A percentile compares a stretch with the other conserved stretches of the same genome.
Conservation (phyloP, 768 basidiomycete species). For the Hericium rajendrae region DNA sequence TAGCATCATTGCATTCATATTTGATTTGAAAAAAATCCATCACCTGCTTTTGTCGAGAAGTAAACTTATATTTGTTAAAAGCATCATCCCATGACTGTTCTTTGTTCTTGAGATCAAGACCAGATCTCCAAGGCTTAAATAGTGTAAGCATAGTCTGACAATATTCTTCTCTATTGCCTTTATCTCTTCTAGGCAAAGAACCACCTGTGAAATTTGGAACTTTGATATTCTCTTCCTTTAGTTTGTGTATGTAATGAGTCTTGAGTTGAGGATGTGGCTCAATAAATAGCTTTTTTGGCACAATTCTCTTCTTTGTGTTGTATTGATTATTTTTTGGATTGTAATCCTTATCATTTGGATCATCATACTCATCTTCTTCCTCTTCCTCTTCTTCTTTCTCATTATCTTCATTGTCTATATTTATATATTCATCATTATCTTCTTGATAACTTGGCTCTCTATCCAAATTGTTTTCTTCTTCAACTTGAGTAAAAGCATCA, state of each 20-base stretch:
- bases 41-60: conserved; percentile 2
- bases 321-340: not conserved
- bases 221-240: not conserved
- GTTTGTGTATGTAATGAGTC: conserved; percentile 16
- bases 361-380: no score
- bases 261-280: conserved; percentile 16
- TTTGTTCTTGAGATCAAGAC: conserved; percentile 1
- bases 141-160: conserved; percentile 10
- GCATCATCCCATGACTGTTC: conserved; percentile 17
- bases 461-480: no score
- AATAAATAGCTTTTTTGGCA: conserved; percentile 5
- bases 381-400: not conserved
- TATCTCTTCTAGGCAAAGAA: conserved; percentile 20
- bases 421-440: not conserved
- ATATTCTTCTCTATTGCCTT: conserved; percentile 12
- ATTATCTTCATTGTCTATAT: not conserved
- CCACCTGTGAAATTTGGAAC: conserved; percentile 24
- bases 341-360: not conserved
- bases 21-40: conserved; percentile 24
- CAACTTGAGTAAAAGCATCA: no score
- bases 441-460: not conserved
- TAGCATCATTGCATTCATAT: conserved; percentile 28
- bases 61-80: conserved; percentile 15
- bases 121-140: conserved; percentile 8
- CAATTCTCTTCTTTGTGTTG: not conserved